Evolutionary conservation across 1,139 yeast genomes (phyloP), one percentile per base, ranked within the genome.

Genomic region (Hyphopichia pseudoburtonii): DNA sequence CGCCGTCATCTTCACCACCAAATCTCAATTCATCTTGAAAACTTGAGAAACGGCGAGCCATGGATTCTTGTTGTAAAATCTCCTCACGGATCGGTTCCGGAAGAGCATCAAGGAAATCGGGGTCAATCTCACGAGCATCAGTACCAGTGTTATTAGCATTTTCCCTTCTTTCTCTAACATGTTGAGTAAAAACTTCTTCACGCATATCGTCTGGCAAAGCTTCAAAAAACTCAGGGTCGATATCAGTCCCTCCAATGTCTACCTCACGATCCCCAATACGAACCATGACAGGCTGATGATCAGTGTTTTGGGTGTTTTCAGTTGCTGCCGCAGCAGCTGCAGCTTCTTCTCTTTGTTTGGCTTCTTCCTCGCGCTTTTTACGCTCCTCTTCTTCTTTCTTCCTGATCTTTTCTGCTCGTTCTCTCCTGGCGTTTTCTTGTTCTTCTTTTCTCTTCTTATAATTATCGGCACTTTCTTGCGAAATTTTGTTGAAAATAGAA

Each of bases 131-230:
- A 32, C 89, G 70, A 4, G 73, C 61, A 17, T 62, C 66, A 0
- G 70, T 54, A 6, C 72, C 73, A 1, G 64, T 54, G 28, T 62
- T 66, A 12, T 65, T 57, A 3, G 82, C 80, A 66, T 66, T 83
- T 48, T 72, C 79, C 36, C 82, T 52, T 43, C 76, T 55, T 46
- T 88, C 95, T 32, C 92, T 70, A 4, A 89, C 70, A 55, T 89
- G 96, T 49, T 89, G 95, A 0, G 94, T 80, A 52, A 88, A 80
- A 0, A 89, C 97, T 52, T 90, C 97, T 47, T 89, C 95, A 36
- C 96, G 71, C 86, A 90, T 86, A 37, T 87, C 95, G 34, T 86
- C 96, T 0, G 97, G 97, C 27, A 90, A 70, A 0, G 96, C 97
- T 48, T 84, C 86, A 45, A 90, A 72, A 55, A 89, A 90, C 49